Evolutionary conservation across 1,284 basidiomycete species (phyloP).

Genomic region (Rhodotorula sp.): DNA sequence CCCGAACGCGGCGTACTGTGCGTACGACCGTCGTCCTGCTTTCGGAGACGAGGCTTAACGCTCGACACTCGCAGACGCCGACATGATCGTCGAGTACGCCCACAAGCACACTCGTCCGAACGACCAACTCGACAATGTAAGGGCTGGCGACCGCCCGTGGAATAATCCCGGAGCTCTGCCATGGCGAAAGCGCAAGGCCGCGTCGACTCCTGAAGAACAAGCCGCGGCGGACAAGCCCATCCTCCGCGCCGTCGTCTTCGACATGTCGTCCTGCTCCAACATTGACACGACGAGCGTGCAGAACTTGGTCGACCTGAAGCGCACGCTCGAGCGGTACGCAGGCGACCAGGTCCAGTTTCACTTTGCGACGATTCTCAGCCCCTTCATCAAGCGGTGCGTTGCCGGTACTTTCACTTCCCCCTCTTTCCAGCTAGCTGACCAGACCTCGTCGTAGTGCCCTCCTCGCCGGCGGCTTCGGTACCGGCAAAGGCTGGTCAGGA

Average conservation of each 20-base stretch:
- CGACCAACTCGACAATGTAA: constrained; percentile 55
- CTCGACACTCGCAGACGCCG: constrained; percentile 64
- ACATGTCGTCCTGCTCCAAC: constrained; percentile 74
- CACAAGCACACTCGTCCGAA: constrained; percentile 68
- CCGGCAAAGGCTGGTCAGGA: constrained; percentile 47
- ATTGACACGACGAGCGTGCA: constrained; percentile 87
- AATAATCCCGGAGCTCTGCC: constrained; percentile 68
- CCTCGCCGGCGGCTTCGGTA: constrained; percentile 81
- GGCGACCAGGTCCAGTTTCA: constrained; percentile 79
- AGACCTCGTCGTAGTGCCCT: constrained; percentile 59
- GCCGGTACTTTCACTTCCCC: neutral
- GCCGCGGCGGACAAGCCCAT: constrained; percentile 59
- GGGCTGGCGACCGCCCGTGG: constrained; percentile 77
- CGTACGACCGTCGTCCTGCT: neutral
- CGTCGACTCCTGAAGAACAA: constrained; percentile 52
- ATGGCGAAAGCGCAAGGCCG: constrained; percentile 39
- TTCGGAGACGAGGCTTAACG: constrained; percentile 42
- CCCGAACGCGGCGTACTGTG: constrained; percentile 73
- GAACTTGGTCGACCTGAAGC: constrained; percentile 82
- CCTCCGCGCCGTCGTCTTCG: constrained; percentile 83
- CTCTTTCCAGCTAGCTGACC: too few species aligned
- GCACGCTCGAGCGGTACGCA: constrained; percentile 82
- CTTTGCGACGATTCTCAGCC: constrained; percentile 82
- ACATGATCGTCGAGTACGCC: constrained; percentile 74
- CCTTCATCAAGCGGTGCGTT: constrained; percentile 67